phyloP scores from a whole-genome alignment of 345 rosid genomes.

The Schrenkiella parvula region DNA sequence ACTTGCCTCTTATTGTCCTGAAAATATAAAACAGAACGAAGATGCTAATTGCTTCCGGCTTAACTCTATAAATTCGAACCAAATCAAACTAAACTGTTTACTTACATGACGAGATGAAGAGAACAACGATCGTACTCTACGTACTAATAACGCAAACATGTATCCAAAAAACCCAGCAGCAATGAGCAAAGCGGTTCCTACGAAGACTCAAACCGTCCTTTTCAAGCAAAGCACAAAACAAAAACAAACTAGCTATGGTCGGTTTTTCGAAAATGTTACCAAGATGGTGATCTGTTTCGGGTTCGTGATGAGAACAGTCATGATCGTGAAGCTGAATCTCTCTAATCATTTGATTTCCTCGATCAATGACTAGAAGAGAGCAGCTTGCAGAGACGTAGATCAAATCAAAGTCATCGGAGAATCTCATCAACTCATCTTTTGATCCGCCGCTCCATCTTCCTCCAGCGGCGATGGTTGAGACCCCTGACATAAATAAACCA shows the following conservation, averaged over 20 bases:
- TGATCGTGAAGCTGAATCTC: conserved; percentile 79
- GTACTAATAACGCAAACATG: conserved; percentile 83
- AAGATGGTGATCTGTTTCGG: conserved; percentile 56
- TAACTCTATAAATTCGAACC: neutral
- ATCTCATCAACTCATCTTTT: conserved; percentile 57
- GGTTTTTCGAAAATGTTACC: conserved; percentile 39
- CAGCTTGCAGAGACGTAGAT: conserved; percentile 70
- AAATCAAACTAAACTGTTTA: neutral
- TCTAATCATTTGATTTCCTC: conserved; percentile 82
- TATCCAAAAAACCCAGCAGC: conserved; percentile 84
- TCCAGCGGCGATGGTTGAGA: conserved; percentile 88
- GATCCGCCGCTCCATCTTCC: conserved; percentile 71
- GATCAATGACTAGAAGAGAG: conserved; percentile 78
- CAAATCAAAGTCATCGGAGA: conserved; percentile 83
- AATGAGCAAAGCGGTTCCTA: conserved; percentile 72
- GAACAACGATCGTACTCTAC: conserved; percentile 55
- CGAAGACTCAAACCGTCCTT: neutral
- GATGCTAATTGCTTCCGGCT: neutral
- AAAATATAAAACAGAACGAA: neutral
- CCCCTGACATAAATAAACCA: conserved; percentile 45
- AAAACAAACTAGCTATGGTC: neutral
- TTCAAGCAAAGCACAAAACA: neutral
- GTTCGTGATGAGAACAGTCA: conserved; percentile 59
- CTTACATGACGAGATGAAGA: conserved; percentile 57
- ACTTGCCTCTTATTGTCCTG: conserved; percentile 45